These are phyloP conservation scores for Boletellus deceptivus DNA, from an alignment of 1,284 basidiomycete species.

Conservation along the genomic window DNA sequence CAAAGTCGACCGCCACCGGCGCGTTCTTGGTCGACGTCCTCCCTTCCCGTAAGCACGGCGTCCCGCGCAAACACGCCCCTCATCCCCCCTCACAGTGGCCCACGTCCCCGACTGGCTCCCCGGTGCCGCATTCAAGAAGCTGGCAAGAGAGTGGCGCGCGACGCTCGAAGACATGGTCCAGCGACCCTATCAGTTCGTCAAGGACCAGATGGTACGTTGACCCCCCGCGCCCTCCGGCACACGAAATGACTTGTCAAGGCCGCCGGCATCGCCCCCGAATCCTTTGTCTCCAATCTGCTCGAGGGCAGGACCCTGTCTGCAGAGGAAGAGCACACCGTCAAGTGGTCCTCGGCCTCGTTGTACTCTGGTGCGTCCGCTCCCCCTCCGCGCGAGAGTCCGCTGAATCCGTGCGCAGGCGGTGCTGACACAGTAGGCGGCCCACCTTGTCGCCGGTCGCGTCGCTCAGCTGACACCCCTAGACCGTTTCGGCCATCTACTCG, in stretches of 20 bases:
- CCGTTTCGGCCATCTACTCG: constrained; percentile 40
- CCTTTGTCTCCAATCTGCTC: constrained; percentile 51
- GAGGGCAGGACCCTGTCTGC: constrained; percentile 43
- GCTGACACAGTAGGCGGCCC: constrained; percentile 43
- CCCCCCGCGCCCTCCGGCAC: too few relatives aligned
- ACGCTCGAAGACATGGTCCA: constrained; percentile 54
- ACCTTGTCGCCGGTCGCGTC: too few relatives aligned
- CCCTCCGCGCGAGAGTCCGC: background rate
- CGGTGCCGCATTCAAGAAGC: constrained; percentile 56
- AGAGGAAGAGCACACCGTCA: constrained; percentile 54
- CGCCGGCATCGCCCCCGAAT: constrained; percentile 48
- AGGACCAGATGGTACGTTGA: constrained; percentile 53
- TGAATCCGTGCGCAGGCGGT: constrained; percentile 32
- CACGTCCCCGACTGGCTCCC: constrained; percentile 65
- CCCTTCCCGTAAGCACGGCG: constrained; percentile 44
- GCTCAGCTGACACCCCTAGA: constrained; percentile 27
- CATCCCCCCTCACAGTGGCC: constrained; percentile 41
- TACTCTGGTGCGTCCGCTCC: constrained; percentile 46
- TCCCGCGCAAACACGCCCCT: constrained; percentile 4
- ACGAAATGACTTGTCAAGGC: constrained; percentile 36
- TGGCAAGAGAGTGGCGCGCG: constrained; percentile 48
- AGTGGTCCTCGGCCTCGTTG: constrained; percentile 59
- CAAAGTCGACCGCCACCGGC: constrained; percentile 53
- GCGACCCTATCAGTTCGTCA: constrained; percentile 55
- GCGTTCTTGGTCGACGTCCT: constrained; percentile 60